phyloP scores from a whole-genome alignment of 129 eudicot genomes.

The Rutidosis leptorrhynchoides region DNA sequence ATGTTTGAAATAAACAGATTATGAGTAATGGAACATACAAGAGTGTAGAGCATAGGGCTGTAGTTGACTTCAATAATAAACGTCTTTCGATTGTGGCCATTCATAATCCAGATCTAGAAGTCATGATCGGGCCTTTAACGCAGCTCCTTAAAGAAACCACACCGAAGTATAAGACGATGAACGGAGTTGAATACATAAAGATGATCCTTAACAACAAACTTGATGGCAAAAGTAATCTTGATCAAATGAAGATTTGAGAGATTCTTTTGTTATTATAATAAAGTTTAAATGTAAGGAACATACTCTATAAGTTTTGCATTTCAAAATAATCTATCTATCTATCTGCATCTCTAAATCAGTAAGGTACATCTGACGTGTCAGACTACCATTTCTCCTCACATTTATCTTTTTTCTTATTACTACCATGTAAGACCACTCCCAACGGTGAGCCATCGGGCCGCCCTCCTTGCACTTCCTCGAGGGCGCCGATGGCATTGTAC shows the following conservation, averaged over 20 bases:
- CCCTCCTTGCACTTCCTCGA: too few relatives aligned
- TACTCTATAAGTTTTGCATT: too few relatives aligned
- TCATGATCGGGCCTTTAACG: conserved; percentile 31
- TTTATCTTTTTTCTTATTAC: too few relatives aligned
- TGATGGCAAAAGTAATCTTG: conserved; percentile 41
- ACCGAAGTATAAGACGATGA: conserved; percentile 36
- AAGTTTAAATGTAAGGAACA: too few relatives aligned
- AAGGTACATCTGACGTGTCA: too few relatives aligned
- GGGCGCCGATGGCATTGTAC: too few relatives aligned
- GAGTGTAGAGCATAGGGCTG: conserved; percentile 58
- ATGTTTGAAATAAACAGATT: conserved; percentile 26
- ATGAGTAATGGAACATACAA: conserved; percentile 48
- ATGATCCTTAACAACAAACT: conserved; percentile 34
- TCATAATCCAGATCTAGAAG: conserved; percentile 27
- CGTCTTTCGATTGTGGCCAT: conserved; percentile 51
- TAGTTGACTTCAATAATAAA: conserved; percentile 32
- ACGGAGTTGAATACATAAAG: conserved; percentile 23
- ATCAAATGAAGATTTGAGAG: conserved; percentile 31
- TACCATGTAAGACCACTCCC: too few relatives aligned
- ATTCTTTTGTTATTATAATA: too few relatives aligned
- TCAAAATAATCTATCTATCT: too few relatives aligned
- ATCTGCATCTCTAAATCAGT: too few relatives aligned
- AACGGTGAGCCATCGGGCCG: too few relatives aligned
- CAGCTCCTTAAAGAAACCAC: conserved; percentile 27
- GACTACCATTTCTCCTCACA: too few relatives aligned